These are phyloP conservation scores for Vitis hybrid DNA, from an alignment of 177 flowering plant genomes.

Conservation along the genomic window DNA sequence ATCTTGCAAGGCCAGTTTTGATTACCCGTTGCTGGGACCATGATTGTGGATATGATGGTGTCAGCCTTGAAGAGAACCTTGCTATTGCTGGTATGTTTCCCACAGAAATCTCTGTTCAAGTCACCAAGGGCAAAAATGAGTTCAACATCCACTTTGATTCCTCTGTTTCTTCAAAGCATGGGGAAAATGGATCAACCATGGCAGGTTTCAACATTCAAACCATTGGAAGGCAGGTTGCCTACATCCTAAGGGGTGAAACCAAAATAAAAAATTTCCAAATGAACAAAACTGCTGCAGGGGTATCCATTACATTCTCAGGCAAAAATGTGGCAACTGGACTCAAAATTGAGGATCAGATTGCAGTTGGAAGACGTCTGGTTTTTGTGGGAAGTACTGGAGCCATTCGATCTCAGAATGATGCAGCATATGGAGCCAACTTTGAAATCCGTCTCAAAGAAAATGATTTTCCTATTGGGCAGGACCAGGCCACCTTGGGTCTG, in stretches of 20 bases:
- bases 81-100: conserved; percentile 63
- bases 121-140: conserved; percentile 86
- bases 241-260: conserved; percentile 71
- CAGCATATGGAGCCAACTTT: conserved; percentile 80
- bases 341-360: conserved; percentile 76
- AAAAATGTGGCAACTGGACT: conserved; percentile 73
- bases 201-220: conserved; percentile 81
- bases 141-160: conserved; percentile 83
- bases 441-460: conserved; percentile 65
- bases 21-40: conserved; percentile 93
- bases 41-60: conserved; percentile 90
- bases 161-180: conserved; percentile 66
- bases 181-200: conserved; percentile 67
- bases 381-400: conserved; percentile 74
- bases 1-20: conserved; percentile 74
- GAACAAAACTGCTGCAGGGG: conserved; percentile 73
- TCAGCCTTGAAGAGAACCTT: conserved; percentile 63
- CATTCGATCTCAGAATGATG: conserved; percentile 60
- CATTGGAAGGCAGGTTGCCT: conserved; percentile 73
- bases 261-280: conserved; percentile 63
- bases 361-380: conserved; percentile 55
- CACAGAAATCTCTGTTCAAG: conserved; percentile 55
- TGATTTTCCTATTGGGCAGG: conserved; percentile 81
- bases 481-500: conserved; percentile 64
- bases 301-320: conserved; percentile 68